phyloP scores from a whole-genome alignment of 768 basidiomycete genomes.

The Suillus cothurnatus region DNA sequence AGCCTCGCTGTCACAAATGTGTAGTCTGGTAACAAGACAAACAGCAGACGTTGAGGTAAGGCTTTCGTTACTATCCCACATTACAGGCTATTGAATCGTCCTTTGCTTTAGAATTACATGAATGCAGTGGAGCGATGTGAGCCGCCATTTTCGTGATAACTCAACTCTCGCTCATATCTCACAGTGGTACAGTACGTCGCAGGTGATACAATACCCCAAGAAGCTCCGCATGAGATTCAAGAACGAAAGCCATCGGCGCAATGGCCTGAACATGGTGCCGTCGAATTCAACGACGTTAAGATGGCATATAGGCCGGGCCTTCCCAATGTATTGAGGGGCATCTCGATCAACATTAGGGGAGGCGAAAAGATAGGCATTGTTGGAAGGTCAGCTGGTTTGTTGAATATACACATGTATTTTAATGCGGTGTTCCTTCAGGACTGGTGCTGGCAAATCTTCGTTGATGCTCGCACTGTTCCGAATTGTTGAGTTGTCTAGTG shows the following conservation, averaged over 20 bases:
- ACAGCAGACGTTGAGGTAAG: conserved; percentile 66
- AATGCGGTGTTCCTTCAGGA: conserved; percentile 20
- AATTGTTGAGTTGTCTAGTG: conserved; percentile 65
- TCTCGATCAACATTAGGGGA: conserved; percentile 58
- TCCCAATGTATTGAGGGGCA: conserved; percentile 69
- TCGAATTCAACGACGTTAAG: conserved; percentile 60
- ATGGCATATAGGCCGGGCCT: conserved; percentile 71
- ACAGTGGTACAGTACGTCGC: conserved; percentile 58
- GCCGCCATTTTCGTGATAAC: conserved; percentile 5
- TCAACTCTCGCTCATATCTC: not conserved
- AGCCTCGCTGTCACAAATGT: conserved; percentile 56
- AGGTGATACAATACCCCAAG: conserved; percentile 54
- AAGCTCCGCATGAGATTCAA: conserved; percentile 63
- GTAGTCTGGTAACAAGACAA: conserved; percentile 56
- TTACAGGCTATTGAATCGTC: not conserved
- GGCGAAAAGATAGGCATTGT: conserved; percentile 83
- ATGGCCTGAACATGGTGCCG: conserved; percentile 66
- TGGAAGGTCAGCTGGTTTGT: conserved; percentile 42
- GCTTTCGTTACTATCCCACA: not conserved
- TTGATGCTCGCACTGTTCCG: conserved; percentile 68
- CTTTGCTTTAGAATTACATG: conserved; percentile 56
- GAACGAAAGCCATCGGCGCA: conserved; percentile 53
- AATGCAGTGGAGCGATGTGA: conserved; percentile 63
- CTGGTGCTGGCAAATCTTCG: conserved; percentile 63
- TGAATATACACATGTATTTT: not conserved